These are phyloP conservation scores for Rhododendron williamsianum DNA, from an alignment of 148 eudicot genomes.

Conservation along the genomic window DNA sequence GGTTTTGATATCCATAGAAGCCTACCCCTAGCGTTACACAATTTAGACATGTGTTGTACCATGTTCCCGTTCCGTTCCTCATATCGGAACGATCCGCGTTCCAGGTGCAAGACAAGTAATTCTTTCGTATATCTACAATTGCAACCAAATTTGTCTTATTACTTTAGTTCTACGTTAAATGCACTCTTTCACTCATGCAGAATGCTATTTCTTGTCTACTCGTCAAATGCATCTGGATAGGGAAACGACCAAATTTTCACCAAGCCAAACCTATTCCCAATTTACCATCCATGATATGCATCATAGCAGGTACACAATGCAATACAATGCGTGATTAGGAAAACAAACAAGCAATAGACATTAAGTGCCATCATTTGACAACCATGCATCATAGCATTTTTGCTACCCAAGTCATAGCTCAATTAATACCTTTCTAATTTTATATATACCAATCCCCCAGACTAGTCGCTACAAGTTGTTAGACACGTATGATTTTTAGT, in stretches of 20 bases:
- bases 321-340: not conserved
- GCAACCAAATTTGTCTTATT: not conserved
- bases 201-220: not conserved
- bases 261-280: not conserved
- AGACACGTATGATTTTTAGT: not conserved
- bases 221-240: not conserved
- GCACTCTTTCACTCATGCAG: not conserved
- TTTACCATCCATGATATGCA: not conserved
- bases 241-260: not conserved
- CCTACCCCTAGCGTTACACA: too few relatives aligned
- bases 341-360: not conserved
- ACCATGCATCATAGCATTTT: not conserved
- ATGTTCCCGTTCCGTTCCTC: too few relatives aligned
- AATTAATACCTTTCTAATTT: not conserved
- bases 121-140: not conserved
- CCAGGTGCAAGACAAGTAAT: not conserved
- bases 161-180: not conserved
- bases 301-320: not conserved
- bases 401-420: not conserved
- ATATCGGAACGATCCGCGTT: too few relatives aligned
- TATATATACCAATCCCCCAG: not conserved
- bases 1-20: too few relatives aligned
- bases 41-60: too few relatives aligned
- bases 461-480: conserved; percentile 1
- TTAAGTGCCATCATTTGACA: not conserved